Percentiles rank a stretch among this genome's conserved stretches.
These are phyloP conservation scores for Pseudopithomyces chartarum DNA, from an alignment of 2,329 filamentous ascomycete genomes.

Conservation along the genomic window DNA sequence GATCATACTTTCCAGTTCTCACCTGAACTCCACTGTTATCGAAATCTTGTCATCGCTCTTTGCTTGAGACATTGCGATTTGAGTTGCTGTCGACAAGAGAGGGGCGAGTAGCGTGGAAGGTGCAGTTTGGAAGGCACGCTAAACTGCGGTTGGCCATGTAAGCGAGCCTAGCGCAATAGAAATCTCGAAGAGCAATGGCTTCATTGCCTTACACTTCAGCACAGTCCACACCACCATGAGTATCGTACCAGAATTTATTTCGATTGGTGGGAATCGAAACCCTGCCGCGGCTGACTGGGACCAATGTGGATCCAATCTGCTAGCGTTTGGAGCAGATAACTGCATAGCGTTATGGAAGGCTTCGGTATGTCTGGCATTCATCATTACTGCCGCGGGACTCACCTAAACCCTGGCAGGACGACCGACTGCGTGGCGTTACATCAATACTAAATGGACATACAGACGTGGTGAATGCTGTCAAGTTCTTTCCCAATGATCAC, in stretches of 20 bases:
- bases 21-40: conserved; percentile 78
- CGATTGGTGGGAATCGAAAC: conserved; percentile 87
- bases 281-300: conserved; percentile 92
- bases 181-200: conserved; percentile 32
- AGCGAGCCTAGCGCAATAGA: conserved; percentile 40
- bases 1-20: conserved; percentile 27
- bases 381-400: not conserved
- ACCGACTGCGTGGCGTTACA: conserved; percentile 62
- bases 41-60: conserved; percentile 49
- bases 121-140: conserved; percentile 10
- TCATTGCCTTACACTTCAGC: conserved; percentile 4
- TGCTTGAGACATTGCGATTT: conserved; percentile 4
- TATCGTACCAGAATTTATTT: conserved; percentile 59
- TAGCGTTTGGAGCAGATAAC: conserved; percentile 88
- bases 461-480: conserved; percentile 80
- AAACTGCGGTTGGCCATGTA: conserved; percentile 19
- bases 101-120: not conserved
- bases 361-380: conserved; percentile 58
- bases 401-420: conserved; percentile 44
- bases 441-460: conserved; percentile 75
- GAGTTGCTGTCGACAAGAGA: not conserved
- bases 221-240: conserved; percentile 33
- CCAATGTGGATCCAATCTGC: conserved; percentile 61
- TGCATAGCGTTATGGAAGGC: conserved; percentile 91
- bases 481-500: conserved; percentile 67